These are phyloP conservation scores for Sclerotinia glacialis DNA, from an alignment of 2,329 filamentous ascomycete species.

Conservation along the genomic window DNA sequence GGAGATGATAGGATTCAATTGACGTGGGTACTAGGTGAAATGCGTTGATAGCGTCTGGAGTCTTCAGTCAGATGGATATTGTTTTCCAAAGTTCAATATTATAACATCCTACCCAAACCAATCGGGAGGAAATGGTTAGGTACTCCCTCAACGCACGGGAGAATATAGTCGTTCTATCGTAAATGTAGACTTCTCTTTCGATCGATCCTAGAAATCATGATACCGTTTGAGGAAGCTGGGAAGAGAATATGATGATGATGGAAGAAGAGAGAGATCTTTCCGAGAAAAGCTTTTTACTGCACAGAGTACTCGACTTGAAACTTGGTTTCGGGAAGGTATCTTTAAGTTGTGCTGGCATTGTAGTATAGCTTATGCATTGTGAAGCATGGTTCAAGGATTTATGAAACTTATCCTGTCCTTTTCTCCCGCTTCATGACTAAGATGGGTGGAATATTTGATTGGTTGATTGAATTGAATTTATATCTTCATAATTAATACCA, in stretches of 20 bases:
- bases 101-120: not conserved
- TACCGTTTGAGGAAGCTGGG: not conserved
- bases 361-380: constrained; percentile 2
- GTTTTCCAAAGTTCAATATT: not conserved
- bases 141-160: not conserved
- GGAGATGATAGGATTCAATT: too few species aligned
- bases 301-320: not conserved
- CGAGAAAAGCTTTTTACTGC: too few species aligned
- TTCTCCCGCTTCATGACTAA: not conserved
- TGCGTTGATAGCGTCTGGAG: not conserved
- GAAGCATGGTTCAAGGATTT: constrained; percentile 4
- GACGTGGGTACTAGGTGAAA: too few species aligned
- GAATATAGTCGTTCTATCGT: not conserved
- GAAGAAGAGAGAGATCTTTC: not conserved
- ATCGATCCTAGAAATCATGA: not conserved
- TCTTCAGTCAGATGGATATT: not conserved
- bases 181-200: not conserved
- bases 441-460: not conserved
- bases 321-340: not conserved
- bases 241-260: not conserved
- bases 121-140: not conserved
- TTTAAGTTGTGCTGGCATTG: constrained; percentile 13
- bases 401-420: not conserved
- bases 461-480: too few species aligned
- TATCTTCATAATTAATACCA: too few species aligned